Evolutionary conservation across 2,329 filamentous ascomycete genomes (phyloP).

Genomic region (Fusarium scirpi): DNA sequence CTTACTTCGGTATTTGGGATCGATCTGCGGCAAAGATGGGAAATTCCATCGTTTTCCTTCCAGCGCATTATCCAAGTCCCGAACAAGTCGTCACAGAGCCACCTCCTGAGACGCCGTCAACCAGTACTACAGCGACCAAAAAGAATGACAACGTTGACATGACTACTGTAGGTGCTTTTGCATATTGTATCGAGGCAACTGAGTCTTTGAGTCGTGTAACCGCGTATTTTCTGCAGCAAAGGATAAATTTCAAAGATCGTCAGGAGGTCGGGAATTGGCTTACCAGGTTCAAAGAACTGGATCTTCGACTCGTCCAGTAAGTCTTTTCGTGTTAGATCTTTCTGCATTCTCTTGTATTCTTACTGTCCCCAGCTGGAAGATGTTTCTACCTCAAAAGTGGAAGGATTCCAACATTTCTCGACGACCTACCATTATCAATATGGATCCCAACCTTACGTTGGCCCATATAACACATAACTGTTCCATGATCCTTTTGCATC

Average conservation of each 20-base stretch:
- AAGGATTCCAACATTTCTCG: constrained; percentile 51
- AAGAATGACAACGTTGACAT: constrained; percentile 41
- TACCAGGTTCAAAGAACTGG: constrained; percentile 61
- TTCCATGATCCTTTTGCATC: constrained; percentile 62
- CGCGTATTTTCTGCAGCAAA: constrained; percentile 59
- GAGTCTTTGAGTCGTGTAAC: constrained; percentile 60
- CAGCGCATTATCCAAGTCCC: constrained; percentile 49
- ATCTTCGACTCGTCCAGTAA: constrained; percentile 59
- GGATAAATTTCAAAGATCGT: constrained; percentile 54
- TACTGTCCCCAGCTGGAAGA: constrained; percentile 51
- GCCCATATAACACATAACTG: constrained; percentile 64
- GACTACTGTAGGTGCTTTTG: constrained; percentile 59
- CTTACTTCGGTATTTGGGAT: constrained; percentile 61
- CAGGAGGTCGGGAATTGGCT: constrained; percentile 58
- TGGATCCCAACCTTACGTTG: constrained; percentile 62
- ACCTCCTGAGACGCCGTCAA: constrained; percentile 21
- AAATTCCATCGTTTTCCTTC: constrained; percentile 55
- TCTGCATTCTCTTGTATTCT: fast-evolving
- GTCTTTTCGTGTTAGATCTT: not conserved
- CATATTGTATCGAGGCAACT: constrained; percentile 61
- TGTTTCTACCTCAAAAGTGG: constrained; percentile 46
- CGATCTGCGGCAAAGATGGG: constrained; percentile 54
- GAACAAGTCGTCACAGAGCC: constrained; percentile 24
- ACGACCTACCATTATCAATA: constrained; percentile 49
- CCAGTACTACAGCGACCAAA: not conserved